These are phyloP conservation scores for Komagataella pseudopastoris DNA, from an alignment of 805 yeast species.

Conservation along the genomic window DNA sequence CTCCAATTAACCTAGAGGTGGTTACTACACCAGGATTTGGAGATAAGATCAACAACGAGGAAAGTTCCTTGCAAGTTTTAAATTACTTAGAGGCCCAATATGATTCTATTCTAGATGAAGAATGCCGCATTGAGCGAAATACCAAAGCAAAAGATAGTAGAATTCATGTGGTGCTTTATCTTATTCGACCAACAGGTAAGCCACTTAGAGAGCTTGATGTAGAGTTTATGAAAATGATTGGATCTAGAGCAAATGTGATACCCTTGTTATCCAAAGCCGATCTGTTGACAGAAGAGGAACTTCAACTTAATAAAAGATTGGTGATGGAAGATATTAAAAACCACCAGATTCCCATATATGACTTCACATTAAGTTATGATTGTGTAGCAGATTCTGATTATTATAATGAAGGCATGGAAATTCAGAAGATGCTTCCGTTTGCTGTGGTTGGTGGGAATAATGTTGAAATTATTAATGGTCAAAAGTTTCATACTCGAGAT, in stretches of 20 bases:
- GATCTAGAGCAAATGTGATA: conserved; percentile 61
- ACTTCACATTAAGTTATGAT: conserved; percentile 15
- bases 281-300: conserved; percentile 45
- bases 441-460: conserved; percentile 85
- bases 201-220: conserved; percentile 59
- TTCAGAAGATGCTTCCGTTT: conserved; percentile 48
- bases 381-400: background rate
- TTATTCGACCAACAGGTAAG: conserved; percentile 59
- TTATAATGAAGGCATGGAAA: background rate
- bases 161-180: conserved; percentile 77
- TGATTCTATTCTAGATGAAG: conserved; percentile 57
- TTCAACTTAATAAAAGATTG: conserved; percentile 25
- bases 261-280: conserved; percentile 81
- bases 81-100: conserved; percentile 71
- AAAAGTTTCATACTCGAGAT: conserved; percentile 60
- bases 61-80: conserved; percentile 43
- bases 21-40: conserved; percentile 67
- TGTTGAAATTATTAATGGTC: conserved; percentile 55
- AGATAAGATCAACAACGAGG: conserved; percentile 47
- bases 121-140: conserved; percentile 41
- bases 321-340: conserved; percentile 27
- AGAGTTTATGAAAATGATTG: conserved; percentile 51
- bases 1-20: conserved; percentile 45
- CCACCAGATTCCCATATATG: conserved; percentile 13
- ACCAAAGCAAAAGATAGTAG: conserved; percentile 41